Evolutionary conservation across 345 rosid genomes (phyloP).

Genomic region (Sonneratia caseolaris): DNA sequence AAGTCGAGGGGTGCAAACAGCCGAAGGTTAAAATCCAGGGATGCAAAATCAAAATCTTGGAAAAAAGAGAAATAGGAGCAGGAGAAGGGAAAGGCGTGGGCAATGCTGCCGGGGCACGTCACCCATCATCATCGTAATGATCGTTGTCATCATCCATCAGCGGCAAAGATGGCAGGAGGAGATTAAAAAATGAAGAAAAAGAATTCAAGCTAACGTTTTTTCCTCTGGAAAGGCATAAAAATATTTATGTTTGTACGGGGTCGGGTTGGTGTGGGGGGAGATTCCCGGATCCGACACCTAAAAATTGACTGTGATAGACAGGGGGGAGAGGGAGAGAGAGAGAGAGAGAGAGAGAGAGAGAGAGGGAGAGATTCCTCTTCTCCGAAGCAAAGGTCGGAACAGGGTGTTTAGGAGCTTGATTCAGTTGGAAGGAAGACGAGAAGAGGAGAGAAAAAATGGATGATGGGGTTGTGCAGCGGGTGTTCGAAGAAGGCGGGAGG

Average conservation of each 20-base stretch:
- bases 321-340: not conserved
- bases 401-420: not conserved
- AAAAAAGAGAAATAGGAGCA: not conserved
- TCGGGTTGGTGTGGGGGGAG: not conserved
- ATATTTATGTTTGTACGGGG: not conserved
- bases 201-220: not conserved
- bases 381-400: not conserved
- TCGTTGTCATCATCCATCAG: not conserved
- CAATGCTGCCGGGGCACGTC: conserved; percentile 1
- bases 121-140: not conserved
- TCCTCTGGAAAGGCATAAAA: not conserved
- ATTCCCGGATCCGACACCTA: not conserved
- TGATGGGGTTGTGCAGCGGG: conserved; percentile 90
- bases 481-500: conserved; percentile 85
- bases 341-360: not conserved
- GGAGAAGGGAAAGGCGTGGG: not conserved
- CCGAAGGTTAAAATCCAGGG: not conserved
- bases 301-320: not conserved
- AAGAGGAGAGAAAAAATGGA: conserved; percentile 34
- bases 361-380: not conserved
- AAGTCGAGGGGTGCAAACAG: too few relatives aligned
- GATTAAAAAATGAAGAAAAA: not conserved
- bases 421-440: not conserved
- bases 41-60: not conserved
- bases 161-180: not conserved